phyloP scores from a whole-genome alignment of 2,329 filamentous ascomycete species.

The Talaromyces pinophilus region DNA sequence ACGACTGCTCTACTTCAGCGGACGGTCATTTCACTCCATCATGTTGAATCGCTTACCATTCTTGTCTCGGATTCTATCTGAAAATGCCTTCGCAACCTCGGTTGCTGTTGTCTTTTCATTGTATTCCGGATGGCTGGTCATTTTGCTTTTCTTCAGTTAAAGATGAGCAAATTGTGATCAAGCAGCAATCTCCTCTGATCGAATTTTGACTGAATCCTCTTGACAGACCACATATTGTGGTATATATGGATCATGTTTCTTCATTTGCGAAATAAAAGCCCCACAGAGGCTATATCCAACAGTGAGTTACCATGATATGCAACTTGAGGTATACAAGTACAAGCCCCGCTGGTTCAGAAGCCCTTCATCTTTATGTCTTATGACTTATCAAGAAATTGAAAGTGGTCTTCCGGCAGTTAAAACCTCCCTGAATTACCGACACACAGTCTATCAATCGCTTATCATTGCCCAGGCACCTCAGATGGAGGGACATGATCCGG shows the following conservation, averaged over 20 bases:
- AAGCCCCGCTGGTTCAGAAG: slow-evolving; percentile 1
- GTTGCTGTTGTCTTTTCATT: slow-evolving; percentile 39
- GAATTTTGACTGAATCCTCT: not conserved
- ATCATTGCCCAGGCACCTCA: slow-evolving; percentile 2
- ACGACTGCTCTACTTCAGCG: slow-evolving; percentile 34
- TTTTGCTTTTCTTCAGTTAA: slow-evolving; percentile 18
- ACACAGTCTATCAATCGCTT: not conserved
- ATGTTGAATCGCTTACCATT: not conserved
- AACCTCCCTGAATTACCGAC: not conserved
- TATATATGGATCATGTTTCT: not conserved
- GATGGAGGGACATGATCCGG: slow-evolving; percentile 10
- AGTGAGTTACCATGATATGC: not conserved
- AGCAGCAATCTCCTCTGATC: not conserved
- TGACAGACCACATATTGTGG: not conserved
- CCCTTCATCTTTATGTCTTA: not conserved
- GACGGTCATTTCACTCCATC: not conserved
- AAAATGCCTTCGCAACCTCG: slow-evolving; percentile 35
- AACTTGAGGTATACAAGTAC: not conserved
- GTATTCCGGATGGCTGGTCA: slow-evolving; percentile 42
- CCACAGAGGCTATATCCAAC: not conserved
- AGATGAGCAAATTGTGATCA: not conserved
- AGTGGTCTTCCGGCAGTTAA: not conserved
- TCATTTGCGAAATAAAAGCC: not conserved
- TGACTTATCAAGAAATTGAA: not conserved
- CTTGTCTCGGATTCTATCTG: slow-evolving; percentile 26